Evolutionary conservation across 306 rosid genomes (phyloP), one percentile per base, ranked within the genome.

Genomic region (Glycyrrhiza uralensis): DNA sequence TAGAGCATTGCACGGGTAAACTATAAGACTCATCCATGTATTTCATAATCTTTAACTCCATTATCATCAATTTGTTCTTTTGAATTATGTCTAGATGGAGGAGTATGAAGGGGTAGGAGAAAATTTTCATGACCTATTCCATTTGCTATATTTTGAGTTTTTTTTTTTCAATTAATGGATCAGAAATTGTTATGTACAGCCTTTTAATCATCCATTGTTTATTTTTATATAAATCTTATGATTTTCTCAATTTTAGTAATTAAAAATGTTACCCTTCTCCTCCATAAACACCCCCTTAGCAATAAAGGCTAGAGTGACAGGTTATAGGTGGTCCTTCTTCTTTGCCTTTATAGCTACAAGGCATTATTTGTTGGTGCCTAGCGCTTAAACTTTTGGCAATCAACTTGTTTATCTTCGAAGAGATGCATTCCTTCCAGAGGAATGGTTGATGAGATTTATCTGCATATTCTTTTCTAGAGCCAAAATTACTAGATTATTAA

Each of bases 1-100:
- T 49, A 87, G 90, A 80, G 81, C 88, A 26, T 60, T 84, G 24
- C 90, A 90, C 2, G 93, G 98, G 98, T 93, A 90, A n/a, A 83
- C 63, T 66, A 15, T 58, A 14, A 15, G 57, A 29, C 28, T 44
- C 39, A 23, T 61, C 19, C 35, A 6, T 66, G 1, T 45, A 2
- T 66, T 30, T 44, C 39, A 47, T 58, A 18, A 1, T 71, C 15
- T 20, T 75, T 33, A 28, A 33, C 2, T 50, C 23, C 13, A 10
- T n/a, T 68, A 23, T 54, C 22, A 32, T 13, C 47, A 15, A 54
- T 54, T 68, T 67, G 20, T 61, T 69, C 26, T 68, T 71, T 73
- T 70, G 71, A 50, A 4, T 23, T n/a, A 1, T 14, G 38, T 75
- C 39, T 52, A 10, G 68, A 76, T 29, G 66, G 46, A n/a, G 54